Conservation (phyloP, 352 stramenopile genomes). For the Thraustochytrium striatum region DNA sequence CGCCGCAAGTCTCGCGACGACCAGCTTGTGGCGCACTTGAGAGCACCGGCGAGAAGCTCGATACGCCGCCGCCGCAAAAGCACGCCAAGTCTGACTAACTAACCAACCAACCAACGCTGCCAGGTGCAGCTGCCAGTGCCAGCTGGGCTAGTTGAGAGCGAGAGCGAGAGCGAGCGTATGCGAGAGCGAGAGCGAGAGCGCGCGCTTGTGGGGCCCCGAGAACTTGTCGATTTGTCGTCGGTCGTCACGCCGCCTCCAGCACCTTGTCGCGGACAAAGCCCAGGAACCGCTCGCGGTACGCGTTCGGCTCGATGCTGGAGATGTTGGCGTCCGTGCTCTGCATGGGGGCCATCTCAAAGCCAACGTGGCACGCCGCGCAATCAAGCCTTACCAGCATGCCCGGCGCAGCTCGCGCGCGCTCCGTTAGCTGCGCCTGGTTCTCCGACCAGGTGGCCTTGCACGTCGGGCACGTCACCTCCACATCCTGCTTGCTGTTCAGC, state of each 20-base stretch:
- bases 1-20: slow-evolving; percentile 77
- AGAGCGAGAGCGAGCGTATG: no score
- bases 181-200: no score
- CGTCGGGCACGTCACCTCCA: slow-evolving; percentile 8
- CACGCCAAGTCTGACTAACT: no score
- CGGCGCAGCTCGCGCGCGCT: not conserved
- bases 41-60: slow-evolving; percentile 24
- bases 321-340: slow-evolving; percentile 38
- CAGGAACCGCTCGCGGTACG: slow-evolving; percentile 17
- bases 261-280: slow-evolving; percentile 13
- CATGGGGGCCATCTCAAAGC: not conserved
- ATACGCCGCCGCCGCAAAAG: no score
- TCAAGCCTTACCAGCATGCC: not conserved
- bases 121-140: no score
- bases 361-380: not conserved
- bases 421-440: not conserved
- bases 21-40: not conserved
- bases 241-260: no score
- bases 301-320: slow-evolving; percentile 28
- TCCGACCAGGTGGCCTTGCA: slow-evolving; percentile 20
- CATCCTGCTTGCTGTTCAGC: not conserved
- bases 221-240: no score
- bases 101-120: no score
- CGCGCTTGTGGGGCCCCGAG: no score
- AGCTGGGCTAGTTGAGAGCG: no score